These are phyloP conservation scores for Violaceomyces palustris DNA, from an alignment of 1,284 basidiomycete genomes.

Conservation along the genomic window DNA sequence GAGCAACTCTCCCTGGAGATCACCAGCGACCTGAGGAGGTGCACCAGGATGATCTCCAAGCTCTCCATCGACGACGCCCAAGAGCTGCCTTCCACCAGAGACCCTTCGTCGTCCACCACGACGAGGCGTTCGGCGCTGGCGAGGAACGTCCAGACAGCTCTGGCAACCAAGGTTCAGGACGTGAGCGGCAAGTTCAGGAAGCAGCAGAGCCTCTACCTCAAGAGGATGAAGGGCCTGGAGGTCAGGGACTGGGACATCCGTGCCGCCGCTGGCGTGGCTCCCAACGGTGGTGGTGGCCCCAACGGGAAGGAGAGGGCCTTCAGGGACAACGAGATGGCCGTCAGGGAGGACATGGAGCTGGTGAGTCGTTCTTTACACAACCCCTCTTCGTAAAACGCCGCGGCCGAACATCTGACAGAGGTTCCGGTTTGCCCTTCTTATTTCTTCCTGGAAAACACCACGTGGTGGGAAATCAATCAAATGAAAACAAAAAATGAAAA, in stretches of 20 bases:
- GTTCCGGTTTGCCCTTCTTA: no score
- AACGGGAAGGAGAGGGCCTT: slow-evolving; percentile 6
- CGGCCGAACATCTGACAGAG: no score
- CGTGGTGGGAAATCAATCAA: no score
- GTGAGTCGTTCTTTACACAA: slow-evolving; percentile 9
- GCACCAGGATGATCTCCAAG: slow-evolving; percentile 29
- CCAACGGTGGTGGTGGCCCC: slow-evolving; percentile 2
- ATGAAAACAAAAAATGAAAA: background rate
- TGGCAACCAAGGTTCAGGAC: slow-evolving; percentile 91
- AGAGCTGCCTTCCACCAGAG: slow-evolving; percentile 53
- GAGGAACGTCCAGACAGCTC: slow-evolving; percentile 91
- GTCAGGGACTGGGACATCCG: slow-evolving; percentile 36
- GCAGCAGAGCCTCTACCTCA: slow-evolving; percentile 95
- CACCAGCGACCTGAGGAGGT: slow-evolving; percentile 57
- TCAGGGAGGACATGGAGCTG: slow-evolving; percentile 47
- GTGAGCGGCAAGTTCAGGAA: slow-evolving; percentile 88
- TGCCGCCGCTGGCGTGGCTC: slow-evolving; percentile 10
- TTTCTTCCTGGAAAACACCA: no score
- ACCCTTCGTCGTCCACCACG: slow-evolving; percentile 37
- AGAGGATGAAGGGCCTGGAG: slow-evolving; percentile 66
- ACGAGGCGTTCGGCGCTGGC: slow-evolving; percentile 57
- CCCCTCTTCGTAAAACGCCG: no score
- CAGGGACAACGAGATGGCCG: slow-evolving; percentile 31
- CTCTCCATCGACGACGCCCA: slow-evolving; percentile 53
- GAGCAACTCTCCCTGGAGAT: slow-evolving; percentile 79